Percentiles rank a stretch among this genome's conserved stretches.
phyloP scores from a whole-genome alignment of 192 early-diverging fungal species.

The Chytriomyces sp. region DNA sequence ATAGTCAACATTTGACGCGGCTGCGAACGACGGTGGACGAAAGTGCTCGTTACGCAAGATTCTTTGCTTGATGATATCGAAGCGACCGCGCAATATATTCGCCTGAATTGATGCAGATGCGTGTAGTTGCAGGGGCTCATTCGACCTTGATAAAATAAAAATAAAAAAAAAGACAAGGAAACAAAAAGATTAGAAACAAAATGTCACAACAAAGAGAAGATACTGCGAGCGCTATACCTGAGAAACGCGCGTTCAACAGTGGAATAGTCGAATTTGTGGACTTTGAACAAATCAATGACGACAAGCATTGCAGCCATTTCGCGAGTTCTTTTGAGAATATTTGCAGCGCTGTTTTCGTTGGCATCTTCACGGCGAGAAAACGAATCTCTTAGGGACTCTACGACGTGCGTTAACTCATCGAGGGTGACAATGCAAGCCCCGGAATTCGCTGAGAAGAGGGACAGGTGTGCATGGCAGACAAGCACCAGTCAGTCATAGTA shows the following conservation, averaged over 20 bases:
- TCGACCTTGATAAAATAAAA: slow-evolving; percentile 6
- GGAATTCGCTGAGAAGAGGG: too few species aligned
- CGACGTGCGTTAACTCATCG: slow-evolving; percentile 55
- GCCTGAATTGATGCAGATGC: slow-evolving; percentile 68
- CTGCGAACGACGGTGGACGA: slow-evolving; percentile 66
- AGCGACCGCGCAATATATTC: slow-evolving; percentile 75
- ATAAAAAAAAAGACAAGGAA: not conserved
- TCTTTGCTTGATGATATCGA: slow-evolving; percentile 78
- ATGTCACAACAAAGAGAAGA: not conserved
- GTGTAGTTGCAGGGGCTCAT: slow-evolving; percentile 50
- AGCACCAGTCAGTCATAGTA: too few species aligned
- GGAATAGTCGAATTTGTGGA: slow-evolving; percentile 73
- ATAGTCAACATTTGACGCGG: slow-evolving; percentile 31
- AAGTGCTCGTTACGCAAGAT: slow-evolving; percentile 83
- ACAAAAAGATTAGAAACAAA: not conserved
- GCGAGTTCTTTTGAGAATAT: slow-evolving; percentile 41
- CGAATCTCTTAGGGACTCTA: slow-evolving; percentile 52
- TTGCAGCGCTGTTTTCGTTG: slow-evolving; percentile 34
- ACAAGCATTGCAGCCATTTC: slow-evolving; percentile 64
- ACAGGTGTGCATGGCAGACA: too few species aligned
- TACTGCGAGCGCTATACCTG: slow-evolving; percentile 26
- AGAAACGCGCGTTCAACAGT: slow-evolving; percentile 69
- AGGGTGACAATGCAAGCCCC: slow-evolving; percentile 34
- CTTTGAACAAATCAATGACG: slow-evolving; percentile 75
- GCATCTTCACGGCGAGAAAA: slow-evolving; percentile 19